Conservation (phyloP, 2,329 filamentous ascomycete species). For the Calonectria pseudoreteaudii region DNA sequence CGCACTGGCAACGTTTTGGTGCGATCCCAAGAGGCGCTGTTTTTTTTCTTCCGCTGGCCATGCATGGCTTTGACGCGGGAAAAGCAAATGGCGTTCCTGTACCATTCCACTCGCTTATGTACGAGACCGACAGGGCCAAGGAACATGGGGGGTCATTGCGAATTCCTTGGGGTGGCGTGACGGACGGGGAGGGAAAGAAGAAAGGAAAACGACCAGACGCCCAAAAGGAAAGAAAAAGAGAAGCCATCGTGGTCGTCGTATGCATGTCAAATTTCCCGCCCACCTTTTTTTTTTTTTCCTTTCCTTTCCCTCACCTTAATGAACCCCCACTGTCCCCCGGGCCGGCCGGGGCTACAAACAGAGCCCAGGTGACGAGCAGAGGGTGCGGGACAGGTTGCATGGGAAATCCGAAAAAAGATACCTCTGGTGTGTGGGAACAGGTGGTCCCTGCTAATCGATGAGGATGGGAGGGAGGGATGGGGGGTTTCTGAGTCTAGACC, state of each 20-base stretch:
- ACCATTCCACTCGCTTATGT: background rate
- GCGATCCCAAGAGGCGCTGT: background rate
- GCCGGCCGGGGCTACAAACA: background rate
- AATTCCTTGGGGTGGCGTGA: background rate
- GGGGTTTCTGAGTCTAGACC: too few species aligned
- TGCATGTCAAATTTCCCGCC: background rate
- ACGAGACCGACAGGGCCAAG: background rate
- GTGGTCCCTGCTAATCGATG: background rate
- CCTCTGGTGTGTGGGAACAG: background rate
- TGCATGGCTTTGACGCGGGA: background rate
- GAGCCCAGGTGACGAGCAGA: background rate
- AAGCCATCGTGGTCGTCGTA: background rate
- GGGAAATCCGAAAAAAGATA: slow-evolving; percentile 4
- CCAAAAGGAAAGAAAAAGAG: background rate
- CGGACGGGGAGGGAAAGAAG: background rate
- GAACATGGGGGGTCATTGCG: background rate
- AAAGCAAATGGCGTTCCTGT: background rate
- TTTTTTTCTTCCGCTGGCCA: background rate
- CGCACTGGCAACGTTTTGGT: background rate
- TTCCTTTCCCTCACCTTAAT: background rate
- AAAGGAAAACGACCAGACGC: background rate
- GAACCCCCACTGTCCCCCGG: background rate
- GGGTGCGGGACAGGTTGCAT: background rate
- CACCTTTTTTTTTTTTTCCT: background rate
- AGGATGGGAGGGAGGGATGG: background rate